These are phyloP conservation scores for Dovyalis caffra DNA, from an alignment of 345 rosid species.

Conservation along the genomic window DNA sequence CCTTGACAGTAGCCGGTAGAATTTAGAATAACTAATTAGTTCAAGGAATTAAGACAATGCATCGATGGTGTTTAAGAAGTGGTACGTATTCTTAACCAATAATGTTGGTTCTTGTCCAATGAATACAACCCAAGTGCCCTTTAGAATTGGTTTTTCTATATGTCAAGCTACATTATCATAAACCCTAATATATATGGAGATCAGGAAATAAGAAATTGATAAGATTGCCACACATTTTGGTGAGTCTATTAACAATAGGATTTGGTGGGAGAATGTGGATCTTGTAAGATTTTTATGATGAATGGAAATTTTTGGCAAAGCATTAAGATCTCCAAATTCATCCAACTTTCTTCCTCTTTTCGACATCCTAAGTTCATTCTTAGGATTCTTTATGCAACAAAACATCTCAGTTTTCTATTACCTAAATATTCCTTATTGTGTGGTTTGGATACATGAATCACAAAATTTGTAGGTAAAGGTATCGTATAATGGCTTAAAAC, in stretches of 20 bases:
- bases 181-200: background rate
- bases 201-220: background rate
- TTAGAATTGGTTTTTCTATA: too few relatives aligned
- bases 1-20: slow-evolving; percentile 1
- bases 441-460: slow-evolving; percentile 4
- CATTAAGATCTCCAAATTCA: background rate
- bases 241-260: background rate
- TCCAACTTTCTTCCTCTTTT: background rate
- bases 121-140: background rate
- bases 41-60: background rate
- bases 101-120: background rate
- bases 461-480: background rate
- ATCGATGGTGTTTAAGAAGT: too few relatives aligned
- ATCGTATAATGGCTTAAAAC: too few relatives aligned
- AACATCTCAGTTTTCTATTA: background rate
- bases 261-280: background rate
- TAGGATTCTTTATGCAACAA: background rate
- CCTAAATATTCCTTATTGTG: background rate
- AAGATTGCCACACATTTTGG: background rate
- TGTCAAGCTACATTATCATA: background rate
- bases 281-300: background rate
- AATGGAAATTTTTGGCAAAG: background rate
- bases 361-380: background rate
- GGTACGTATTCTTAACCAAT: too few relatives aligned
- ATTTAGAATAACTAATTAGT: background rate